Percentiles rank a stretch among this genome's conserved stretches.
phyloP scores from a whole-genome alignment of 371 early-diverging fungal species.

The Blakeslea trispora region DNA sequence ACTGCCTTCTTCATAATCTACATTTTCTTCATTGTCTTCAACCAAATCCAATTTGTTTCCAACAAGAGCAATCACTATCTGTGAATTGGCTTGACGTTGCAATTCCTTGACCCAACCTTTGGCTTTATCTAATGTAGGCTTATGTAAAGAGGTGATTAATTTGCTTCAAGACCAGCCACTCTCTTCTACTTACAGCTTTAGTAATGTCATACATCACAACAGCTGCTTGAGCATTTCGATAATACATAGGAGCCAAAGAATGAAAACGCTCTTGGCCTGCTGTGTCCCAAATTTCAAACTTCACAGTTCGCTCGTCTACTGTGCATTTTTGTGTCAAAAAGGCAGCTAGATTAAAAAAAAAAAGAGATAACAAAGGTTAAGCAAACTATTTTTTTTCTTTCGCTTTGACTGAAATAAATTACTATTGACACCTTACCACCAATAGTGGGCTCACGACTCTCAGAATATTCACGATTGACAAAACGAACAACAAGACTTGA shows the following conservation, averaged over 20 bases:
- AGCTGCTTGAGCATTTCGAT: conserved; percentile 96
- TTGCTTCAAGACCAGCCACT: neutral
- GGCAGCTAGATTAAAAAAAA: too few species aligned
- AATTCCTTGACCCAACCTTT: conserved; percentile 99
- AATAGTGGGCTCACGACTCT: conserved; percentile 97
- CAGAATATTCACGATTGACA: conserved; percentile 92
- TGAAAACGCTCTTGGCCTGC: conserved; percentile 91
- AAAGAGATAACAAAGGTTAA: too few species aligned
- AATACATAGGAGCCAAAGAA: conserved; percentile 99
- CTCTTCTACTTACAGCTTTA: conserved; percentile 64
- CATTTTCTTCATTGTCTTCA: conserved; percentile 24
- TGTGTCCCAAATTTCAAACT: conserved; percentile 95
- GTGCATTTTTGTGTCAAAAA: conserved; percentile 77
- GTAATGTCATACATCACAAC: conserved; percentile 96
- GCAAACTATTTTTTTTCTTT: too few species aligned
- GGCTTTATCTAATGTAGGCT: conserved; percentile 92
- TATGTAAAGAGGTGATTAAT: too few species aligned
- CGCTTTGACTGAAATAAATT: too few species aligned
- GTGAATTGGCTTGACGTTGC: conserved; percentile 93
- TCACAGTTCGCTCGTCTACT: conserved; percentile 69
- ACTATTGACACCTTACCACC: conserved; percentile 81
- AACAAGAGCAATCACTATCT: conserved; percentile 95
- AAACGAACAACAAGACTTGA: conserved; percentile 85
- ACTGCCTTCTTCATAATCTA: conserved; percentile 54
- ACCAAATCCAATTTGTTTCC: conserved; percentile 95